phyloP scores from a whole-genome alignment of 2,329 filamentous ascomycete species.

The Stagonosporopsis chrysanthemi region DNA sequence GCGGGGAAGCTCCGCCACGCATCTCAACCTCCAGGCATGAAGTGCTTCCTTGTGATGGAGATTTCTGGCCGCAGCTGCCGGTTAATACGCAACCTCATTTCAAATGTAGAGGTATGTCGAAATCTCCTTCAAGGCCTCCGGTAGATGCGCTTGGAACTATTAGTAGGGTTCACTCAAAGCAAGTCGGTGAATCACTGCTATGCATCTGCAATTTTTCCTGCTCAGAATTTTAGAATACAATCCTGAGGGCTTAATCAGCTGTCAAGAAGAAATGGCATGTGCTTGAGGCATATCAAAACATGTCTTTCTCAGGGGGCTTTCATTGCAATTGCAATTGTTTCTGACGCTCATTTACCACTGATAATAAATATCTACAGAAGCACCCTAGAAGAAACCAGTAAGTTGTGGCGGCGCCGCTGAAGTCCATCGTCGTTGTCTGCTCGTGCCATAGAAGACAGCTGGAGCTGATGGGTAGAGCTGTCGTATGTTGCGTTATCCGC shows the following conservation, averaged over 20 bases:
- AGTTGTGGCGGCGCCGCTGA: not conserved
- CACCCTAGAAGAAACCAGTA: not conserved
- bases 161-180: no score
- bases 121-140: no score
- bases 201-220: not conserved
- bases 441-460: not conserved
- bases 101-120: not conserved
- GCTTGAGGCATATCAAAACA: not conserved
- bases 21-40: not conserved
- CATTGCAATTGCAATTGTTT: not conserved
- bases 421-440: not conserved
- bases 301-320: not conserved
- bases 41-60: not conserved
- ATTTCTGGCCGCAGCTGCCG: no score
- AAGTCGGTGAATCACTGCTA: not conserved
- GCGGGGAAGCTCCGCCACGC: slow-evolving; percentile 6
- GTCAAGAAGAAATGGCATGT: not conserved
- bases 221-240: not conserved
- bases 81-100: not conserved
- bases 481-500: slow-evolving; percentile 12
- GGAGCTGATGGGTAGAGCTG: not conserved
- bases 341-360: no score
- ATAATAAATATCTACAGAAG: no score
- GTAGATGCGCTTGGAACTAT: no score
- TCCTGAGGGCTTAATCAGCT: not conserved